Evolutionary conservation across 768 basidiomycete species (phyloP), one percentile per base, ranked within the genome.

Genomic region (Lanmaoa pseudosensibilis): DNA sequence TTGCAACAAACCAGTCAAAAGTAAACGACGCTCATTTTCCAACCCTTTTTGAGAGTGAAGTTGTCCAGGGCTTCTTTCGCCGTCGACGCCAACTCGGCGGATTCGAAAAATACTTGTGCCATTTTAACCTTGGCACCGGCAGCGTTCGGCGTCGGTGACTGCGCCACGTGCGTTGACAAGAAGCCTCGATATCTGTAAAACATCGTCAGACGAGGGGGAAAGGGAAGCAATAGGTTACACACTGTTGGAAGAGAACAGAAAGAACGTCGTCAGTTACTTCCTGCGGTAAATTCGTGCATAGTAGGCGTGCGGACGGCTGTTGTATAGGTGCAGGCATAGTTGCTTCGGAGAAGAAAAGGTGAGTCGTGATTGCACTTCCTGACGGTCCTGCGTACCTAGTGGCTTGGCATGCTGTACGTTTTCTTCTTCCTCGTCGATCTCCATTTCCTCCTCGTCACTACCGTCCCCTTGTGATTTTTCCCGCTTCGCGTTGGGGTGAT

Each of bases 231-330:
- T 59, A 37, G 23, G 60, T 43, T 3, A 84, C 94, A 55, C 66
- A 95, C 94, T 94, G 92, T 73, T 94, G 90, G 78, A 96, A 96
- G 18, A 97, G 75, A 18, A 94, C 90, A 4, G 86, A 83, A 27
- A 98, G 80, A 32, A 94, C 88, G 57, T 89, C 87, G 62, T 92
- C 86, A 30, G 89, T 92, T 46, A 94, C 92, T 71, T 97, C 94
- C 69, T 89, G 85, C 0, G 94, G 94, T 21, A 98, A 77, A 72
- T 95, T 95, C 53, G 90, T 86, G 73, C 90, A 92, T 52, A 88
- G 74, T 52, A 94, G 73, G 44, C 85, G 79, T 45, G 82, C 74
- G 33, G 85, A 83, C 52, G 82, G 83, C 49, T 80, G 80, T 52
- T 83, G 82, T 40, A 75, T 75, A 45, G 78, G 73, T 45, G 76